Percentiles rank a stretch among this genome's conserved stretches.
Conservation (phyloP, 2,329 filamentous ascomycete genomes). For the Cercospora zeina region DNA sequence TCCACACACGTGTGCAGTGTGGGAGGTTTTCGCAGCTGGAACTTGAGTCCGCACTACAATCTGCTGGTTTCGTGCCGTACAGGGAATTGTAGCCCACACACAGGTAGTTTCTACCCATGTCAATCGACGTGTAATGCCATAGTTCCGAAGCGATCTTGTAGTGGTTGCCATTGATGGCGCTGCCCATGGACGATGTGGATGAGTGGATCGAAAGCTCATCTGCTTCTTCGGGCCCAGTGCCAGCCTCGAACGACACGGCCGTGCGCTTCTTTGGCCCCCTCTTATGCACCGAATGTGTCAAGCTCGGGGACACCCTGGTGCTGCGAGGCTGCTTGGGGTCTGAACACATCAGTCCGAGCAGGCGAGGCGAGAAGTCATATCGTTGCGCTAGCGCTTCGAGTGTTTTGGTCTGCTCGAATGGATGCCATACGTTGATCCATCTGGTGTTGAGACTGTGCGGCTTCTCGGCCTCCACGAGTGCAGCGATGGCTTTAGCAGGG, state of each 20-base stretch:
- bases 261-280: conserved; percentile 17
- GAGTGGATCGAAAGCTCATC: conserved; percentile 37
- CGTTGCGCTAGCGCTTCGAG: conserved; percentile 60
- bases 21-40: conserved; percentile 23
- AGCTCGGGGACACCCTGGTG: conserved; percentile 16
- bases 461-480: conserved; percentile 46
- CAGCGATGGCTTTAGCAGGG: conserved; percentile 44
- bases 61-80: conserved; percentile 42
- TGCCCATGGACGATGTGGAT: conserved; percentile 33
- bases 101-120: conserved; percentile 67
- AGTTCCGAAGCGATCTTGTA: conserved; percentile 66
- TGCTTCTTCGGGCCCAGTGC: conserved; percentile 22
- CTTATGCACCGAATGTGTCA: conserved; percentile 18
- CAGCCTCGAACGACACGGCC: conserved; percentile 13
- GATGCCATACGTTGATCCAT: conserved; percentile 77
- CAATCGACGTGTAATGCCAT: conserved; percentile 74
- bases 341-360: conserved; percentile 64
- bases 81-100: conserved; percentile 72
- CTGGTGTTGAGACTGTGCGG: conserved; percentile 57
- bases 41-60: neutral
- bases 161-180: conserved; percentile 45
- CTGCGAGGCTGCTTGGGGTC: conserved; percentile 47
- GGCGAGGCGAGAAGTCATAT: conserved; percentile 68
- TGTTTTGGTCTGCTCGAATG: conserved; percentile 58
- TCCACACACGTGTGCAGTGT: conserved; percentile 57